Conservation (phyloP, 2,329 filamentous ascomycete species). For the Trichoderma pleuroti region DNA sequence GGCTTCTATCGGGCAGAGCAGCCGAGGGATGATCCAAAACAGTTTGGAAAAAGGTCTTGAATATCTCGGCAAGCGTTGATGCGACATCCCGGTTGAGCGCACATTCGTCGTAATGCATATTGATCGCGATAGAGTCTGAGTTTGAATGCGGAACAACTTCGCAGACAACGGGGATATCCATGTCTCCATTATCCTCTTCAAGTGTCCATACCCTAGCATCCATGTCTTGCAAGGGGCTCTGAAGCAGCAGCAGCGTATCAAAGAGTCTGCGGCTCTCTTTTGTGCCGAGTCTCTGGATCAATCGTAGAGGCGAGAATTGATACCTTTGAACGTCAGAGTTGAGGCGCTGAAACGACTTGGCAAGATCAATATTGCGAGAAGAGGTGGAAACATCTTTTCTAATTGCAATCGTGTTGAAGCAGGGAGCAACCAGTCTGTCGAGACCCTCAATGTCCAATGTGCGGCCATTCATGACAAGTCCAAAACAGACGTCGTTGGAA, state of each 20-base stretch:
- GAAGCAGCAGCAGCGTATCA: slow-evolving; percentile 76
- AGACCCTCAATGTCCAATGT: slow-evolving; percentile 62
- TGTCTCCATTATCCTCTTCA: slow-evolving; percentile 55
- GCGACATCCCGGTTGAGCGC: slow-evolving; percentile 31
- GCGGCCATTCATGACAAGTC: slow-evolving; percentile 79
- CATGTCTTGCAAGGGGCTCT: slow-evolving; percentile 59
- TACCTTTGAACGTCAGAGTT: slow-evolving; percentile 62
- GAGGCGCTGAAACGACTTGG: slow-evolving; percentile 56
- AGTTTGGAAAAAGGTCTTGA: slow-evolving; percentile 30
- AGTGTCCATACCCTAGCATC: slow-evolving; percentile 55
- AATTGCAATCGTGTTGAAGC: slow-evolving; percentile 84
- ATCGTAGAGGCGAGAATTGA: slow-evolving; percentile 72
- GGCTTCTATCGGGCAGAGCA: slow-evolving; percentile 19
- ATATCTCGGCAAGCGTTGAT: slow-evolving; percentile 30
- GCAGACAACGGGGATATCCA: slow-evolving; percentile 75
- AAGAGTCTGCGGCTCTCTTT: slow-evolving; percentile 58
- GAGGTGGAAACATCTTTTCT: slow-evolving; percentile 51
- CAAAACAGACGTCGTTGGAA: slow-evolving; percentile 72
- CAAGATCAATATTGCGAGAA: slow-evolving; percentile 52
- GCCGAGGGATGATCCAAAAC: slow-evolving; percentile 31
- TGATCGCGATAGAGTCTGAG: slow-evolving; percentile 53
- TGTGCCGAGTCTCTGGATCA: slow-evolving; percentile 56
- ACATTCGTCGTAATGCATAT: slow-evolving; percentile 59
- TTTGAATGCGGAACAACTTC: slow-evolving; percentile 61
- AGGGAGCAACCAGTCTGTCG: slow-evolving; percentile 76